A percentile compares a stretch with the other conserved stretches of the same genome.
Conservation (phyloP, 768 basidiomycete species). For the Podaxis pistillaris region DNA sequence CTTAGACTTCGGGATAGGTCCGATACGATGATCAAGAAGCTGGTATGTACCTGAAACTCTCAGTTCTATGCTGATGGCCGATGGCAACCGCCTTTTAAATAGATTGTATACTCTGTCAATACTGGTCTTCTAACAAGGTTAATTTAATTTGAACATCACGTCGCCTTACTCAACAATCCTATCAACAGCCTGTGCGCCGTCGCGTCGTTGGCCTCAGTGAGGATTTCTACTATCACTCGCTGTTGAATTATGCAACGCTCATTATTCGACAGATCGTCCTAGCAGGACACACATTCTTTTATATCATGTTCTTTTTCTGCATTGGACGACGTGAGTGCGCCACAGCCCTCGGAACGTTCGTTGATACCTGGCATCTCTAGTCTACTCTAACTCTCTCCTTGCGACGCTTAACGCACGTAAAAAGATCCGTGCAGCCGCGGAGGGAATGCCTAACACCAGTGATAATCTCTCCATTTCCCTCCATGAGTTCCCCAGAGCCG, state of each 20-base stretch:
- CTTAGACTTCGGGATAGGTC: conserved; percentile 25
- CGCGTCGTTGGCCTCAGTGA: conserved; percentile 50
- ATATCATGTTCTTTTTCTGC: conserved; percentile 59
- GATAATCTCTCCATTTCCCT: conserved; percentile 39
- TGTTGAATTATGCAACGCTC: not conserved
- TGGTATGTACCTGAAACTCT: conserved; percentile 26
- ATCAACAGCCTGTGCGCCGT: conserved; percentile 49
- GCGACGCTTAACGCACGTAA: conserved; percentile 58
- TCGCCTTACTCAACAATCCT: not conserved
- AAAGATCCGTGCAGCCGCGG: conserved; percentile 39
- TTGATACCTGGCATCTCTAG: conserved; percentile 24
- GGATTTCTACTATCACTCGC: conserved; percentile 15
- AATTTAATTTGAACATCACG: conserved; percentile 15
- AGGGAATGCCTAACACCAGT: conserved; percentile 39
- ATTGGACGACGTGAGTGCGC: conserved; percentile 51
- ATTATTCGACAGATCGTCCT: conserved; percentile 37
- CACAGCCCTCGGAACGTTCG: not conserved
- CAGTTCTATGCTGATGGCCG: not conserved
- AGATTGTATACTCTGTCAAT: conserved; percentile 48
- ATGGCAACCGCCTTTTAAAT: not conserved
- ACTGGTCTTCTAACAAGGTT: conserved; percentile 38
- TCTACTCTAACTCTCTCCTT: conserved; percentile 61
- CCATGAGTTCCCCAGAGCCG: conserved; percentile 35
- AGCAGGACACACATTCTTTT: conserved; percentile 49
- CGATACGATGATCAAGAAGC: conserved; percentile 45